A percentile compares a stretch with the other conserved stretches of the same genome.
phyloP scores from a whole-genome alignment of 1,284 basidiomycete genomes.

The Irpex lacteus region DNA sequence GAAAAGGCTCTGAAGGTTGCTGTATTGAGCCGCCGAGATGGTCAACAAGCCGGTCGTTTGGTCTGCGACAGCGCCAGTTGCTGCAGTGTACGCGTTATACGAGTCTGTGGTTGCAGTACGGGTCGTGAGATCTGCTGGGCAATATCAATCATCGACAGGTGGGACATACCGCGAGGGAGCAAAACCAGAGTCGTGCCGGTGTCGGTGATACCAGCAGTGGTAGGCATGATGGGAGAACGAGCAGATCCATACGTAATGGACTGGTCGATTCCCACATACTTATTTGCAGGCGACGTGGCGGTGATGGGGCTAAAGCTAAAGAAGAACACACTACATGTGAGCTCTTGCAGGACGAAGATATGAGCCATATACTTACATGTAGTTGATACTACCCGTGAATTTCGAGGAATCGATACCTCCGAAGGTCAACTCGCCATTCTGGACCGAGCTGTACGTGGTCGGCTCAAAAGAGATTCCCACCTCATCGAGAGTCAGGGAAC shows the following conservation, averaged over 20 bases:
- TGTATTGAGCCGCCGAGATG: conserved; percentile 47
- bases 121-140: neutral
- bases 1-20: conserved; percentile 47
- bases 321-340: neutral
- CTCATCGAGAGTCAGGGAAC: conserved; percentile 24
- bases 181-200: conserved; percentile 20
- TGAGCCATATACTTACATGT: conserved; percentile 33
- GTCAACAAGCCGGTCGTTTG: conserved; percentile 48
- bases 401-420: conserved; percentile 48
- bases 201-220: conserved; percentile 17
- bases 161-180: conserved; percentile 13
- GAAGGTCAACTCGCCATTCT: conserved; percentile 33
- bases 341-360: neutral
- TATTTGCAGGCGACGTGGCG: conserved; percentile 30
- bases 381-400: conserved; percentile 44
- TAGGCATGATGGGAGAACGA: conserved; percentile 4
- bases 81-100: conserved; percentile 42
- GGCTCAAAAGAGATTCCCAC: conserved; percentile 52
- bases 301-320: conserved; percentile 13
- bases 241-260: conserved; percentile 16
- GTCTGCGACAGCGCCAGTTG: conserved; percentile 50
- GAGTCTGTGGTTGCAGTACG: conserved; percentile 38
- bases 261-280: conserved; percentile 18
- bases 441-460: conserved; percentile 29
- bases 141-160: neutral